These are phyloP conservation scores for Penicillium thymicola DNA, from an alignment of 2,329 filamentous ascomycete genomes.

Conservation along the genomic window DNA sequence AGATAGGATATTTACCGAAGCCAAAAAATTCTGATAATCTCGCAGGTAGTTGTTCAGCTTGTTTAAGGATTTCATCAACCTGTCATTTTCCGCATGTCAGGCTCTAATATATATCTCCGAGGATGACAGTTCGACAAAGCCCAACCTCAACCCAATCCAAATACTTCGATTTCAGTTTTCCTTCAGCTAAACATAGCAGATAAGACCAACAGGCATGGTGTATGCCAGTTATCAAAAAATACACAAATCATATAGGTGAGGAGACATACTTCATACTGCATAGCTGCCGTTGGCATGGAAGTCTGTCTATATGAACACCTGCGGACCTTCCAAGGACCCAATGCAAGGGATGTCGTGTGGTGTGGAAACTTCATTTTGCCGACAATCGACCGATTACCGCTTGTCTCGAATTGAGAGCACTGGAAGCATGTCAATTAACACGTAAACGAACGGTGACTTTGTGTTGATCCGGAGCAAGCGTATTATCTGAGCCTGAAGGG, in stretches of 20 bases:
- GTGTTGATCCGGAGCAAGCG: too few species aligned
- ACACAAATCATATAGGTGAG: background rate
- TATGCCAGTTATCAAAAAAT: too few species aligned
- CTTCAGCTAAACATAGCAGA: background rate
- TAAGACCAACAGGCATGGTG: background rate
- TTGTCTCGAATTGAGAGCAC: background rate
- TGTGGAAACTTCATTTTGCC: background rate
- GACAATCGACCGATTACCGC: background rate
- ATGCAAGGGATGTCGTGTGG: conserved; percentile 1
- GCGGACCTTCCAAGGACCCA: background rate
- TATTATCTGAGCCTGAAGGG: too few species aligned
- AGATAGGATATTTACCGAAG: too few species aligned
- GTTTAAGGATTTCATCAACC: too few species aligned
- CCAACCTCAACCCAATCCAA: background rate
- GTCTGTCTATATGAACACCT: background rate
- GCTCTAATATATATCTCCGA: background rate
- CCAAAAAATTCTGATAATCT: background rate
- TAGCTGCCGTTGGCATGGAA: conserved; percentile 1
- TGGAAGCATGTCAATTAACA: background rate
- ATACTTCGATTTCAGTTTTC: background rate
- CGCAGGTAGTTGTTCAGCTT: too few species aligned
- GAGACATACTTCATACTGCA: background rate
- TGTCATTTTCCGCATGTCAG: background rate
- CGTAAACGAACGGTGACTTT: background rate
- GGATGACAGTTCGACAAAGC: background rate